Conservation (phyloP, 768 basidiomycete genomes). For the Tulasnella sp. region DNA sequence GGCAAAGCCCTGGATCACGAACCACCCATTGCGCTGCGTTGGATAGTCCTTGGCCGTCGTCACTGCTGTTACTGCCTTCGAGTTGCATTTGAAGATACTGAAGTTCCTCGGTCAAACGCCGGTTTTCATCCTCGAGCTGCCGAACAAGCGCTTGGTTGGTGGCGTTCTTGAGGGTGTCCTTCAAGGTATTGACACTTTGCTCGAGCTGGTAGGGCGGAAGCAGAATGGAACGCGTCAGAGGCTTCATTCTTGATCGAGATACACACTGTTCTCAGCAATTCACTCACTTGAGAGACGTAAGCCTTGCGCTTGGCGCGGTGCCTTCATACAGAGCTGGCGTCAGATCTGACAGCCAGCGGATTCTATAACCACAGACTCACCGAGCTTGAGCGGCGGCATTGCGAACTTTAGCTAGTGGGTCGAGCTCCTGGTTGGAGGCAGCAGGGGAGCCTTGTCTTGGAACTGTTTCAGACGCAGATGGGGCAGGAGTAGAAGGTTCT, state of each 20-base stretch:
- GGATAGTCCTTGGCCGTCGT: slow-evolving; percentile 2
- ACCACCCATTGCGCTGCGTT: background rate
- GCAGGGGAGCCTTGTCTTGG: background rate
- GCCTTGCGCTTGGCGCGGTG: slow-evolving; percentile 23
- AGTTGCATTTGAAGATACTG: background rate
- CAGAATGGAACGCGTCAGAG: background rate
- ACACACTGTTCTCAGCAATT: background rate
- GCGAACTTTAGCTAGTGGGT: slow-evolving; percentile 7
- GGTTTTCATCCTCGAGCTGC: slow-evolving; percentile 3
- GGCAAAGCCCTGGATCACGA: background rate
- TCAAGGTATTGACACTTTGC: background rate
- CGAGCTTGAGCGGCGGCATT: slow-evolving; percentile 22
- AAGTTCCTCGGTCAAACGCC: background rate
- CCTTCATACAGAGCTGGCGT: background rate
- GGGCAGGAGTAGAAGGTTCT: background rate
- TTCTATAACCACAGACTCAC: background rate
- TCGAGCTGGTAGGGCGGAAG: slow-evolving; percentile 10
- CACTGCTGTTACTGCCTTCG: slow-evolving; percentile 7
- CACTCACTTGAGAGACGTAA: slow-evolving; percentile 17
- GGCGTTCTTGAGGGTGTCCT: slow-evolving; percentile 8
- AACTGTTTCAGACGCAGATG: background rate
- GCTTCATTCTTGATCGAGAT: background rate
- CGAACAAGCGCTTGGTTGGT: background rate
- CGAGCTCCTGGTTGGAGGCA: background rate
- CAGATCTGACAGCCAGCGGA: background rate